Percentiles rank a stretch among this genome's conserved stretches.
Evolutionary conservation across 2,329 filamentous ascomycete species (phyloP).

Genomic region (Colletotrichum sp.): DNA sequence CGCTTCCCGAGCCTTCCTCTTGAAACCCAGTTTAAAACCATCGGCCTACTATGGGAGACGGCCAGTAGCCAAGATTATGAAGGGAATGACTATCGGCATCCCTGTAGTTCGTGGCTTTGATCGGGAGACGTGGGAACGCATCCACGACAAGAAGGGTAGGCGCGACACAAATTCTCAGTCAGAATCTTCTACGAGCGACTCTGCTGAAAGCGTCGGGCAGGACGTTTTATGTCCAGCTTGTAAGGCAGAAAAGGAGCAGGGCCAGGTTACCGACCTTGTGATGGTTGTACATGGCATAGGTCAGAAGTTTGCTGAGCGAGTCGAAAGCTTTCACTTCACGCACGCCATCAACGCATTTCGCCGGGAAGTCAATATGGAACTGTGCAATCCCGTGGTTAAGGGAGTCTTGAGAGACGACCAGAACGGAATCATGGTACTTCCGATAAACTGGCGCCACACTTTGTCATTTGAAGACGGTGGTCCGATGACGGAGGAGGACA

Average conservation of each 20-base stretch:
- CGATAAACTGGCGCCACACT: conserved; percentile 91
- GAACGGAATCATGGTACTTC: conserved; percentile 91
- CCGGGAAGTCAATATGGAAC: conserved; percentile 83
- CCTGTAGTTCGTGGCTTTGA: conserved; percentile 92
- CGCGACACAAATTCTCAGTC: conserved; percentile 31
- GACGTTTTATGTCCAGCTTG: conserved; percentile 60
- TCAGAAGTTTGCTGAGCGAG: conserved; percentile 91
- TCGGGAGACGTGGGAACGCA: conserved; percentile 73
- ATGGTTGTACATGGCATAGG: conserved; percentile 95
- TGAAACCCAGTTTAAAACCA: conserved; percentile 84
- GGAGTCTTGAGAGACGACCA: conserved; percentile 76
- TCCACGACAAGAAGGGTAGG: conserved; percentile 59
- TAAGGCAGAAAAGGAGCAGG: conserved; percentile 64
- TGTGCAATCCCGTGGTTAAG: conserved; percentile 76
- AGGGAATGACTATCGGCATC: conserved; percentile 81
- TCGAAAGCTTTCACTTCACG: conserved; percentile 97
- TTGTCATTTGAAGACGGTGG: conserved; percentile 86
- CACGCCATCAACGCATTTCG: conserved; percentile 93
- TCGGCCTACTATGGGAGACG: conserved; percentile 84
- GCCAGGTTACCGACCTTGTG: conserved; percentile 83
- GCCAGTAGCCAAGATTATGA: conserved; percentile 84
- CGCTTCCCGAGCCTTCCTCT: conserved; percentile 75
- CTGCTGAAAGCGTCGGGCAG: conserved; percentile 17
- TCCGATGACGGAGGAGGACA: conserved; percentile 59
- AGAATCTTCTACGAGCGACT: conserved; percentile 15